Base-by-base conservation (phyloP, 768 basidiomycete genomes). In the Lactarius pseudohatsudake region DNA sequence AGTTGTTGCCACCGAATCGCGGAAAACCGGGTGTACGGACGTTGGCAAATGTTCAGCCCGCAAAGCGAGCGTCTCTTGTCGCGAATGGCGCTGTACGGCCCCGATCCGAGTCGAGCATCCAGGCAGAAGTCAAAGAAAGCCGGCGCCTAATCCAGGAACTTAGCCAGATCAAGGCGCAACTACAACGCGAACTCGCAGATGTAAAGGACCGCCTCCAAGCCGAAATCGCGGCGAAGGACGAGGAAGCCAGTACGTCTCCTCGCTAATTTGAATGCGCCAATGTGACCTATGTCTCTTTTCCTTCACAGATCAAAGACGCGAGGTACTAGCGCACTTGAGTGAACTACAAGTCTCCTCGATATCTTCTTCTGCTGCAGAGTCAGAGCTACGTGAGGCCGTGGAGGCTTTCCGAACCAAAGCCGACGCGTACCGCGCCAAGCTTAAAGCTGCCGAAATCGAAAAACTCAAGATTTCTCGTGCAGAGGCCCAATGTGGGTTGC, bases 361-460 rank as follows among this genome's bases (percentile, higher is more conserved):
- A 3, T 78, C 89, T 5, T 85, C 88, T 2, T 78, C 85, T 3
- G 83, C 86, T 0, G 82, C 86, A 47, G 82, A 85, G 61, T 80
- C 85, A 86, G 90, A 91, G 70, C 72, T 91, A 22, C 85, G 84
- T 63, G 83, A 85, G 53, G 85, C 84, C 1, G 79, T 90, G 26
- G 84, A 89, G 69, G 80, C 85, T 20, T 86, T 89, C 76, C 86
- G 88, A 72, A 77, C 82, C 36, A 90, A 91, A 72, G 81, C 85
- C 40, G 80, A 83, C 58, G 77, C 80, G 1, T 85, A 85, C 64
- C 82, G 85, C 36, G 81, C 82, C 55, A 82, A 84, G 11, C 80
- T 90, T 26, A 87, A 92, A 73, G 84, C 84, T 15, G 82, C 86
- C 0, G 90, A 92, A 72, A 85, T 90, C 59, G 85, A 84, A 8